Conservation (phyloP, 2,329 filamentous ascomycete genomes). For the Chaetothyriales sp. region DNA sequence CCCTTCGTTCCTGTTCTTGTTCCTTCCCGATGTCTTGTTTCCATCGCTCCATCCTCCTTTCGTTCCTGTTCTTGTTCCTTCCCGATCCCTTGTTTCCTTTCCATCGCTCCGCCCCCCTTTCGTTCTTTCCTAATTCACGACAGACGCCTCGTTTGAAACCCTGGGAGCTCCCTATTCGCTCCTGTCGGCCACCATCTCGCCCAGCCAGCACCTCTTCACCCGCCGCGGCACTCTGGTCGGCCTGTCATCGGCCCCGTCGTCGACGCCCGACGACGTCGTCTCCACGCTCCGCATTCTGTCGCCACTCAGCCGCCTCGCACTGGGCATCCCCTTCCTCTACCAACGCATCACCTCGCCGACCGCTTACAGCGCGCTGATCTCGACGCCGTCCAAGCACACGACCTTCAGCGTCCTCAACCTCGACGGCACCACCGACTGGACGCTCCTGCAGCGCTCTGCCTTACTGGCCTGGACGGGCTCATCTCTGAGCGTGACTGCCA, state of each 20-base stretch:
- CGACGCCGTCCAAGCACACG: slow-evolving; percentile 71
- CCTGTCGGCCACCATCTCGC: slow-evolving; percentile 80
- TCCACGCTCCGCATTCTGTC: slow-evolving; percentile 80
- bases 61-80: slow-evolving; percentile 3
- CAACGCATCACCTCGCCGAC: slow-evolving; percentile 65
- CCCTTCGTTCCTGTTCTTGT: slow-evolving; percentile 1
- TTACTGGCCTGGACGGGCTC: slow-evolving; percentile 95
- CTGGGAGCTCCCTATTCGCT: slow-evolving; percentile 85
- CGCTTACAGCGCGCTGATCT: slow-evolving; percentile 76
- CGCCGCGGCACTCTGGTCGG: slow-evolving; percentile 81
- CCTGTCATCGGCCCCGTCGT: slow-evolving; percentile 45
- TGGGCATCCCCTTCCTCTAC: slow-evolving; percentile 75
- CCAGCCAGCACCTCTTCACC: slow-evolving; percentile 87
- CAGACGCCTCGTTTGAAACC: slow-evolving; percentile 91
- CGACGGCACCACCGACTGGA: slow-evolving; percentile 91
- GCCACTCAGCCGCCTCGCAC: slow-evolving; percentile 62
- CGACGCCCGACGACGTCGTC: slow-evolving; percentile 71
- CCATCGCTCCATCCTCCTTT: not conserved
- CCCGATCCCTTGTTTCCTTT: not conserved
- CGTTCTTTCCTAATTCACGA: slow-evolving; percentile 2
- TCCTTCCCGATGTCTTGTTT: not conserved
- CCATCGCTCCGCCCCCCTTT: not conserved
- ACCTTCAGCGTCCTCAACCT: slow-evolving; percentile 80
- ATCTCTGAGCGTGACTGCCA: slow-evolving; percentile 61
- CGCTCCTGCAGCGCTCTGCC: slow-evolving; percentile 73